Conservation (phyloP, 2,329 filamentous ascomycete species). For the Trichocomaceae sp. region DNA sequence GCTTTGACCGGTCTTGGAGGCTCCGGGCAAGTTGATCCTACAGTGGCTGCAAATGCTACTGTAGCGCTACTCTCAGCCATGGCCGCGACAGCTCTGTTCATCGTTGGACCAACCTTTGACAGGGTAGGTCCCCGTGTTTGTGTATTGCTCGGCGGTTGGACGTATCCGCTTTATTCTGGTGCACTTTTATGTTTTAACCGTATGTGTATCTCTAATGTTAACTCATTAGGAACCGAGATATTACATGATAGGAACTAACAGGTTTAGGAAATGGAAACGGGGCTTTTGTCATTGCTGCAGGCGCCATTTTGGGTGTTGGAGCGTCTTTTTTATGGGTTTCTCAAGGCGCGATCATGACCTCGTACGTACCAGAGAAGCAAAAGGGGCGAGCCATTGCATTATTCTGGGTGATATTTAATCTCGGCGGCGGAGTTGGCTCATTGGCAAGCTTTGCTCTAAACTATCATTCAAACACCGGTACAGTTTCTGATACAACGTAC, state of each 20-base stretch:
- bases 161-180: conserved; percentile 42
- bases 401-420: conserved; percentile 45
- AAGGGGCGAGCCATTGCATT: conserved; percentile 24
- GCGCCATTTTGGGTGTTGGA: conserved; percentile 42
- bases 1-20: conserved; percentile 42
- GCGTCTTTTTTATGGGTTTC: conserved; percentile 43
- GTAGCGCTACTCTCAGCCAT: conserved; percentile 41
- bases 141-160: conserved; percentile 42
- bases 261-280: conserved; percentile 3
- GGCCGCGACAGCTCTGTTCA: conserved; percentile 39
- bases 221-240: conserved; percentile 5
- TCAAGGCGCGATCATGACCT: conserved; percentile 46
- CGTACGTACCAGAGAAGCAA: conserved; percentile 39
- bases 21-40: conserved; percentile 41
- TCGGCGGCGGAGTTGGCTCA: conserved; percentile 41
- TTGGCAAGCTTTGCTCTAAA: conserved; percentile 43
- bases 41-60: conserved; percentile 42
- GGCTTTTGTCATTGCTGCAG: conserved; percentile 40
- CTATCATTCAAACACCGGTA: conserved; percentile 36
- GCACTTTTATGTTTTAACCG: conserved; percentile 41
- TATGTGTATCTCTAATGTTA: conserved; percentile 15
- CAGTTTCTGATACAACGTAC: conserved; percentile 47
- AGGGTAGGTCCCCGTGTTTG: conserved; percentile 39
- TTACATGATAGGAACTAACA: too few relatives aligned
- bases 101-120: conserved; percentile 41